Percentiles rank a stretch among this genome's conserved stretches.
Evolutionary conservation across 2,329 filamentous ascomycete species (phyloP).

Genomic region (Trichocomaceae sp.): DNA sequence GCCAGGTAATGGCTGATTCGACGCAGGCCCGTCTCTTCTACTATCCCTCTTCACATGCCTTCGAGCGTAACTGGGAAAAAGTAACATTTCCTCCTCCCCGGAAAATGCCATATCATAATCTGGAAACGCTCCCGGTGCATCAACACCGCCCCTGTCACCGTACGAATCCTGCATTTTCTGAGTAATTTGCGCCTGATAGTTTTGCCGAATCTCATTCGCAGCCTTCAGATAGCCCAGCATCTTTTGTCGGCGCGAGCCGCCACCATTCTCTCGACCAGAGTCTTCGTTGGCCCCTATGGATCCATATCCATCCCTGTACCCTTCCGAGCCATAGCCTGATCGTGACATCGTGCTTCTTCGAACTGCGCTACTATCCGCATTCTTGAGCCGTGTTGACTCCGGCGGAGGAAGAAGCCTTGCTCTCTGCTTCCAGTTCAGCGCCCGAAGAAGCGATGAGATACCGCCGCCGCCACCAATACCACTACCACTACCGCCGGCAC

Average conservation of each 20-base stretch:
- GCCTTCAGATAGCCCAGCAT: conserved; percentile 66
- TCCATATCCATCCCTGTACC: conserved; percentile 16
- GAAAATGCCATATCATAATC: conserved; percentile 73
- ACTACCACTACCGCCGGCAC: not conserved
- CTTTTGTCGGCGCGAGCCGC: conserved; percentile 69
- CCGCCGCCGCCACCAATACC: conserved; percentile 42
- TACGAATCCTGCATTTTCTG: conserved; percentile 40
- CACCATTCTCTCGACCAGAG: conserved; percentile 52
- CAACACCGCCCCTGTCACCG: conserved; percentile 38
- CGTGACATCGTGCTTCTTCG: conserved; percentile 17
- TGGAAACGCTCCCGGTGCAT: conserved; percentile 71
- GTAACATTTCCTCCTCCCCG: conserved; percentile 83
- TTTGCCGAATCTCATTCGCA: conserved; percentile 64
- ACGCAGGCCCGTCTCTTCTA: conserved; percentile 30
- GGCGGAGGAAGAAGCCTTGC: conserved; percentile 6
- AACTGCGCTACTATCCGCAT: conserved; percentile 8
- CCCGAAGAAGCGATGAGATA: conserved; percentile 32
- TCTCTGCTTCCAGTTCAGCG: conserved; percentile 6
- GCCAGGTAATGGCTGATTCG: conserved; percentile 21
- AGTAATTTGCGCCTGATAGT: conserved; percentile 53
- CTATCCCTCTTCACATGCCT: conserved; percentile 52
- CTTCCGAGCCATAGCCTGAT: conserved; percentile 16
- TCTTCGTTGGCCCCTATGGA: conserved; percentile 26
- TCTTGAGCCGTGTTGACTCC: conserved; percentile 9
- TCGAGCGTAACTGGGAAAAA: conserved; percentile 92